These are phyloP conservation scores for Boletus sp. DNA, from an alignment of 768 basidiomycete genomes.

Conservation along the genomic window DNA sequence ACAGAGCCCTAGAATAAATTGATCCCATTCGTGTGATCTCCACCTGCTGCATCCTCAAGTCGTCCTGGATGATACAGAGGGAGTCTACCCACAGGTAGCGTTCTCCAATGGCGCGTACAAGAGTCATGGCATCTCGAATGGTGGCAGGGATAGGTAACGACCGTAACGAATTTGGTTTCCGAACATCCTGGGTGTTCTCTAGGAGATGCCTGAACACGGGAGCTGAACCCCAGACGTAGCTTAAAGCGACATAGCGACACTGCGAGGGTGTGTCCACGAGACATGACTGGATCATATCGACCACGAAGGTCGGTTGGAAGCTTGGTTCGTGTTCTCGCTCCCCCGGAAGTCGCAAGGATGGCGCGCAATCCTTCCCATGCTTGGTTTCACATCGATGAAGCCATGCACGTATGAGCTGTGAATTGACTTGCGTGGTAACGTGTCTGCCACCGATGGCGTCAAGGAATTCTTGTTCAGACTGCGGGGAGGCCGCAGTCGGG, in stretches of 20 bases:
- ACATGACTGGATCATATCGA: constrained; percentile 17
- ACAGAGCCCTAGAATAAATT: constrained; percentile 16
- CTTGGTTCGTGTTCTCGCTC: neutral
- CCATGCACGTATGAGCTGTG: constrained; percentile 13
- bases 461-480: constrained; percentile 1
- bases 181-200: constrained; percentile 4
- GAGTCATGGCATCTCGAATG: constrained; percentile 22
- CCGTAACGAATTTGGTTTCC: neutral
- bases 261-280: constrained; percentile 14
- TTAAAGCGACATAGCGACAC: constrained; percentile 25
- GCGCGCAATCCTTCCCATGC: constrained; percentile 7
- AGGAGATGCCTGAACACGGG: constrained; percentile 10
- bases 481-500: neutral
- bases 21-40: constrained; percentile 23
- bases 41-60: constrained; percentile 10
- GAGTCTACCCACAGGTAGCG: constrained; percentile 28
- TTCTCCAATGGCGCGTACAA: constrained; percentile 19
- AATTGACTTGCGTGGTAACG: neutral
- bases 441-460: constrained; percentile 8
- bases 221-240: constrained; percentile 21
- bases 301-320: constrained; percentile 9
- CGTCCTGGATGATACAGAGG: constrained; percentile 22
- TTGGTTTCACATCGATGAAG: constrained; percentile 13
- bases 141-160: constrained; percentile 17
- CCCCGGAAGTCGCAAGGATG: neutral